Conservation (phyloP, 2,329 filamentous ascomycete species). For the Hymenoscyphus infarciens region DNA sequence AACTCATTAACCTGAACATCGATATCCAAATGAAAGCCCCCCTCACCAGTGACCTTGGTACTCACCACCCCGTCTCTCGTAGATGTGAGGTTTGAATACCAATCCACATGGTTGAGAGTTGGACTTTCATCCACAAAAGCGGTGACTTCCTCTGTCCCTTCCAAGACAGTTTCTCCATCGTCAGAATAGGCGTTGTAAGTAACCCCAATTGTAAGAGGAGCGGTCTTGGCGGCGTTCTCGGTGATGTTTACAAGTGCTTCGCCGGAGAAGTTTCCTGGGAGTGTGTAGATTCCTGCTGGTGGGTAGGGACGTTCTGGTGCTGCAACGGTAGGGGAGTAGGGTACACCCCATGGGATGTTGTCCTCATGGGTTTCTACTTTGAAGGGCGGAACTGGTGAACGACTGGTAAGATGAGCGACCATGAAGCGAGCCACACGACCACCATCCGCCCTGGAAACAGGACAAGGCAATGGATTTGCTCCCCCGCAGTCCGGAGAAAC, state of each 20-base stretch:
- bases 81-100: constrained; percentile 40
- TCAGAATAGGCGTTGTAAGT: constrained; percentile 38
- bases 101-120: constrained; percentile 32
- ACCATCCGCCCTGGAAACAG: constrained; percentile 38
- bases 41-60: constrained; percentile 40
- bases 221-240: background rate
- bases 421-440: constrained; percentile 41
- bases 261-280: constrained; percentile 11
- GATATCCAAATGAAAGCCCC: constrained; percentile 36
- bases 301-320: background rate
- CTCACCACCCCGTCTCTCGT: constrained; percentile 30
- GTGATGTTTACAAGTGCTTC: constrained; percentile 9
- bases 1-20: no score
- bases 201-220: constrained; percentile 32
- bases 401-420: constrained; percentile 39
- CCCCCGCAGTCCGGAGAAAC: constrained; percentile 43
- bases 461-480: constrained; percentile 41
- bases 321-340: constrained; percentile 29
- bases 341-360: constrained; percentile 37
- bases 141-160: constrained; percentile 38
- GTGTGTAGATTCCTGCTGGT: constrained; percentile 11
- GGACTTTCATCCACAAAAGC: background rate
- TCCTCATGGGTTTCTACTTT: constrained; percentile 32
- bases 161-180: constrained; percentile 35
- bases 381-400: constrained; percentile 28